Conservation (phyloP, 495 filamentous ascomycete genomes). For the Daldinia bambusicola region DNA sequence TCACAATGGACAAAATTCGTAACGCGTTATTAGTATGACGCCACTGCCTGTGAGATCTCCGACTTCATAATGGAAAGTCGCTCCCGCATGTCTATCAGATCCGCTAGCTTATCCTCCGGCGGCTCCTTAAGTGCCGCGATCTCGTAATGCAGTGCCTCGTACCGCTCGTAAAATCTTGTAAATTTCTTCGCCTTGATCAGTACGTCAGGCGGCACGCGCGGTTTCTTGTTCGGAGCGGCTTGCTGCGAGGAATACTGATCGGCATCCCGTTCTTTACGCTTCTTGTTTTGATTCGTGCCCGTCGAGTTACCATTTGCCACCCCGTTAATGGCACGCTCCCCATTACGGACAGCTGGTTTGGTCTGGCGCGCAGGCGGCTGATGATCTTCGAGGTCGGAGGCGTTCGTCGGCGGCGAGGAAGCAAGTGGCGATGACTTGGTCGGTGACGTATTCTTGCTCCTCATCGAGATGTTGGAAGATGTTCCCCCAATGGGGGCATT, state of each 20-base stretch:
- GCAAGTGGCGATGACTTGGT: constrained; percentile 79
- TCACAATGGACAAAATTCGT: not conserved
- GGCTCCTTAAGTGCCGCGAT: constrained; percentile 63
- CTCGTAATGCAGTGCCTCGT: constrained; percentile 69
- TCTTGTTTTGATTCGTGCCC: constrained; percentile 46
- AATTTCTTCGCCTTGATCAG: constrained; percentile 69
- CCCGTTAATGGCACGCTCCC: constrained; percentile 30
- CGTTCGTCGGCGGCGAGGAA: constrained; percentile 79
- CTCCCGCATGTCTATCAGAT: constrained; percentile 69
- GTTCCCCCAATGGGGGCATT: constrained; percentile 40
- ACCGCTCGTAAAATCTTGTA: constrained; percentile 70
- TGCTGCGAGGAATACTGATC: constrained; percentile 45
- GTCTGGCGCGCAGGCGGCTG: constrained; percentile 48
- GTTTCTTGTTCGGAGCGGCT: constrained; percentile 51
- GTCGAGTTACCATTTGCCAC: constrained; percentile 34
- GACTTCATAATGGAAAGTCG: constrained; percentile 71
- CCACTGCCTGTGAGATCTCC: constrained; percentile 68
- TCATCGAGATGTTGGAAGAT: constrained; percentile 49
- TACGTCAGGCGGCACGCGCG: constrained; percentile 50
- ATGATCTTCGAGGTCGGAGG: constrained; percentile 68
- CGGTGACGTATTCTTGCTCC: constrained; percentile 65
- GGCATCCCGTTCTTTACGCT: constrained; percentile 51
- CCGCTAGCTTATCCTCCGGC: constrained; percentile 64
- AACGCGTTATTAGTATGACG: constrained; percentile 35
- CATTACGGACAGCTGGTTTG: constrained; percentile 41